These are phyloP conservation scores for Coprinopsis marcescibilis DNA, from an alignment of 768 basidiomycete species.

Conservation along the genomic window DNA sequence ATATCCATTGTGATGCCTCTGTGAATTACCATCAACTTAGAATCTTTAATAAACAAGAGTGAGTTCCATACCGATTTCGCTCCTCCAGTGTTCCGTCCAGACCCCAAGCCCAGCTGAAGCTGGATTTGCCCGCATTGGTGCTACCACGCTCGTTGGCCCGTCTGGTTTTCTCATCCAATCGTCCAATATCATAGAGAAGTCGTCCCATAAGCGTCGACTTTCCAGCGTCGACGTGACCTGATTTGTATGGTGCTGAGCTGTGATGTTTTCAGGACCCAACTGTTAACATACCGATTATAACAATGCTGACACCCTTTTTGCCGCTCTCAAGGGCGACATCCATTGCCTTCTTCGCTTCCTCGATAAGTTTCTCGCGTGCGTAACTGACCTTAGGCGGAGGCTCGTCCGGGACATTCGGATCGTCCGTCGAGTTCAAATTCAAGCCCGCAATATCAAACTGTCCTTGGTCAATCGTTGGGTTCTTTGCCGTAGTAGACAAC, in stretches of 20 bases:
- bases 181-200: constrained; percentile 86
- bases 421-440: constrained; percentile 51
- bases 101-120: constrained; percentile 98
- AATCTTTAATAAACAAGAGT: background rate
- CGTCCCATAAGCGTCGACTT: constrained; percentile 98
- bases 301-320: constrained; percentile 75
- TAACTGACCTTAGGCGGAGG: constrained; percentile 60
- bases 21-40: constrained; percentile 7
- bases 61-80: constrained; percentile 66
- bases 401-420: constrained; percentile 35
- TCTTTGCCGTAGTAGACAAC: constrained; percentile 37
- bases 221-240: constrained; percentile 77
- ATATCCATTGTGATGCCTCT: constrained; percentile 99
- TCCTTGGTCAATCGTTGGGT: constrained; percentile 40
- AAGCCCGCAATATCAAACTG: constrained; percentile 70
- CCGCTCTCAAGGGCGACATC: constrained; percentile 40
- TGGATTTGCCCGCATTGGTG: constrained; percentile 84
- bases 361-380: constrained; percentile 76
- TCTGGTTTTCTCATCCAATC: constrained; percentile 79
- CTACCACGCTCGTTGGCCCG: constrained; percentile 86
- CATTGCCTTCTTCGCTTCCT: constrained; percentile 61
- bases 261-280: too few relatives aligned
- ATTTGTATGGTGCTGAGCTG: too few relatives aligned
- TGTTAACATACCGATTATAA: constrained; percentile 91
- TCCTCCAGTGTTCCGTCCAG: constrained; percentile 92